These are phyloP conservation scores for Cryptococcus sp. DNA, from an alignment of 1,284 basidiomycete genomes.

Conservation along the genomic window DNA sequence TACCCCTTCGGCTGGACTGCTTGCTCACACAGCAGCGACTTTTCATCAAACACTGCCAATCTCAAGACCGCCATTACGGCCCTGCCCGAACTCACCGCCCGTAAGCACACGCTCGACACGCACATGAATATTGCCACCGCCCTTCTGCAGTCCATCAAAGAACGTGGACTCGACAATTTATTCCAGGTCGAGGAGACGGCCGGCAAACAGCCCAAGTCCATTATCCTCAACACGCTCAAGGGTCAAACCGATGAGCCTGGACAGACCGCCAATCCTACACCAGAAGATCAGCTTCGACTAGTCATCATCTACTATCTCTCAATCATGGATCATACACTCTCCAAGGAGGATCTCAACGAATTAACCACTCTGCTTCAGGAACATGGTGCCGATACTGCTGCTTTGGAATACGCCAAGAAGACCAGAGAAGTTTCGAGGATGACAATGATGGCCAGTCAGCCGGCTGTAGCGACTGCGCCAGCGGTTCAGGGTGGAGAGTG, in stretches of 20 bases:
- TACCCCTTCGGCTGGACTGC: conserved; percentile 1
- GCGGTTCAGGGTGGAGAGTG: conserved; percentile 51
- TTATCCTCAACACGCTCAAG: conserved; percentile 72
- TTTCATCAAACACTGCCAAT: conserved; percentile 91
- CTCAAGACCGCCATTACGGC: conserved; percentile 97
- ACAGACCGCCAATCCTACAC: conserved; percentile 50
- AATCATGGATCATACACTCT: conserved; percentile 69
- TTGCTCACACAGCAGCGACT: conserved; percentile 58
- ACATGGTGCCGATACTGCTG: conserved; percentile 71
- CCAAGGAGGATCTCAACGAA: conserved; percentile 81
- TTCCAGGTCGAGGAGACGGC: conserved; percentile 95
- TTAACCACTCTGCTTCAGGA: conserved; percentile 80
- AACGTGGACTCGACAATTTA: conserved; percentile 87
- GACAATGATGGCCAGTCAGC: conserved; percentile 77
- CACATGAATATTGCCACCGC: conserved; percentile 99
- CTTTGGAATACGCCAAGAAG: conserved; percentile 89
- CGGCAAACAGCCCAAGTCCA: conserved; percentile 73
- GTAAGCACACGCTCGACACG: conserved; percentile 93
- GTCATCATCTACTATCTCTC: conserved; percentile 92
- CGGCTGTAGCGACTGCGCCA: conserved; percentile 54
- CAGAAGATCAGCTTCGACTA: conserved; percentile 89
- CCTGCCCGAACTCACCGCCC: conserved; percentile 92
- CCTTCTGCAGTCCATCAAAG: conserved; percentile 91
- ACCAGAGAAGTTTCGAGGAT: conserved; percentile 87
- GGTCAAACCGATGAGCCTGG: conserved; percentile 56